Evolutionary conservation across 164 flowering plant species (phyloP).

Genomic region (Vitis rotundifolia): DNA sequence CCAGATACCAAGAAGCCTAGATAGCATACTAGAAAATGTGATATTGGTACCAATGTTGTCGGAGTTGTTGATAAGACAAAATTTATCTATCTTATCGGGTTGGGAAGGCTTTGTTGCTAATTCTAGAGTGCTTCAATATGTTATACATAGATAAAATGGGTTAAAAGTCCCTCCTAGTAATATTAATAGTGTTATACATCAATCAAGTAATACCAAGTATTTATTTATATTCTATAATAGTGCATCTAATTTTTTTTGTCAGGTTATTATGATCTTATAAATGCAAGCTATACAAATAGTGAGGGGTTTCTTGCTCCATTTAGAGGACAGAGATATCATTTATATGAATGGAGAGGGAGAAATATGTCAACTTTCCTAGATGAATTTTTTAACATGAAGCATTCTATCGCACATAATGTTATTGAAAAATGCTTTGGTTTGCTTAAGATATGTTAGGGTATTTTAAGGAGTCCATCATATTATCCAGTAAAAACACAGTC

Average conservation of each 20-base stretch:
- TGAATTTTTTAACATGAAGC: conserved; percentile 1
- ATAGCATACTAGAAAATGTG: conserved; percentile 4
- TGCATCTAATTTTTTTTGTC: too few relatives aligned
- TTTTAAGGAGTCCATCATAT: too few relatives aligned
- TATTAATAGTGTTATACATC: too few relatives aligned
- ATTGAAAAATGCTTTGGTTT: conserved; percentile 3
- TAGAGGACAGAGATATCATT: not conserved
- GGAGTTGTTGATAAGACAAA: too few relatives aligned
- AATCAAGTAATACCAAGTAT: too few relatives aligned
- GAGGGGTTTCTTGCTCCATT: not conserved
- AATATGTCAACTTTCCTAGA: not conserved
- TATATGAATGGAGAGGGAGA: not conserved
- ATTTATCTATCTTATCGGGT: too few relatives aligned
- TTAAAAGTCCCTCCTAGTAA: not conserved
- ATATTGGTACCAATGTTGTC: too few relatives aligned
- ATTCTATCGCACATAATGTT: not conserved
- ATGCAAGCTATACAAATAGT: too few relatives aligned
- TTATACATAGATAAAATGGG: not conserved
- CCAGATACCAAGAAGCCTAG: not conserved
- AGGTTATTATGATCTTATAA: too few relatives aligned
- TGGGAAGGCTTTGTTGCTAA: too few relatives aligned
- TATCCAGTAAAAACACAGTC: conserved; percentile 1
- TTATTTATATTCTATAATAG: too few relatives aligned
- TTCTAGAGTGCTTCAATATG: not conserved
- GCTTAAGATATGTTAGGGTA: not conserved